Evolutionary conservation across 495 filamentous ascomycete genomes (phyloP).

Genomic region (Aspergillus hancockii): DNA sequence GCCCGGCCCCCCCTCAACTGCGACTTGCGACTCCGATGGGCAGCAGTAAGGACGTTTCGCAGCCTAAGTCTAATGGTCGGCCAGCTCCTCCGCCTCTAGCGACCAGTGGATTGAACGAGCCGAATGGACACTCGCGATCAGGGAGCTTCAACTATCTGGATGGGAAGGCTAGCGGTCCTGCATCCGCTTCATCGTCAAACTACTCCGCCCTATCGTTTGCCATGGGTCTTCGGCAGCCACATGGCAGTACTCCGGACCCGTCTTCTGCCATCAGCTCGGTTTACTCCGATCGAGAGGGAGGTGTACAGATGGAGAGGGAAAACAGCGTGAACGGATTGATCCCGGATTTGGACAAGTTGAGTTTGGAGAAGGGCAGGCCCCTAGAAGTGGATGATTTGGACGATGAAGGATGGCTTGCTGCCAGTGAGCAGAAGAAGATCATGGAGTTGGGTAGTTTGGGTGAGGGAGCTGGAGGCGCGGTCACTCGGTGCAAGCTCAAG

Average conservation of each 20-base stretch:
- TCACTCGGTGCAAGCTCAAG: constrained; percentile 85
- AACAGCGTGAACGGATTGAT: constrained; percentile 65
- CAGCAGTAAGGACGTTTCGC: constrained; percentile 61
- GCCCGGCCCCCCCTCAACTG: constrained; percentile 68
- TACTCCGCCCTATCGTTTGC: constrained; percentile 76
- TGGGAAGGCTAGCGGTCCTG: constrained; percentile 70
- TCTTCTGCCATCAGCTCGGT: constrained; percentile 83
- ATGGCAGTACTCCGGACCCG: constrained; percentile 74
- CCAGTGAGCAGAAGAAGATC: constrained; percentile 83
- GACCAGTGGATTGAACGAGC: constrained; percentile 66
- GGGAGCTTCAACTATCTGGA: constrained; percentile 75
- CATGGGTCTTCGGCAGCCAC: constrained; percentile 59
- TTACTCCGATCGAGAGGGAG: constrained; percentile 72
- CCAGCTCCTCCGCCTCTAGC: constrained; percentile 50
- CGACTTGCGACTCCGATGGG: constrained; percentile 85
- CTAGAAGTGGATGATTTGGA: constrained; percentile 92
- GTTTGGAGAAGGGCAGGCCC: constrained; percentile 74
- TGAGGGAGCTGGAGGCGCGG: constrained; percentile 93
- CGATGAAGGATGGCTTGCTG: constrained; percentile 92
- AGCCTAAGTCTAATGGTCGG: constrained; percentile 56
- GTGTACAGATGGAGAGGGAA: constrained; percentile 72
- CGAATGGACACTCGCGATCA: constrained; percentile 72
- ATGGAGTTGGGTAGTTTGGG: constrained; percentile 86
- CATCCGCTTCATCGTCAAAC: constrained; percentile 80
- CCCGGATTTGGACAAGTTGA: constrained; percentile 72